Evolutionary conservation across 73 alveolate genomes (phyloP).

Genomic region (Paramecium biaurelia): DNA sequence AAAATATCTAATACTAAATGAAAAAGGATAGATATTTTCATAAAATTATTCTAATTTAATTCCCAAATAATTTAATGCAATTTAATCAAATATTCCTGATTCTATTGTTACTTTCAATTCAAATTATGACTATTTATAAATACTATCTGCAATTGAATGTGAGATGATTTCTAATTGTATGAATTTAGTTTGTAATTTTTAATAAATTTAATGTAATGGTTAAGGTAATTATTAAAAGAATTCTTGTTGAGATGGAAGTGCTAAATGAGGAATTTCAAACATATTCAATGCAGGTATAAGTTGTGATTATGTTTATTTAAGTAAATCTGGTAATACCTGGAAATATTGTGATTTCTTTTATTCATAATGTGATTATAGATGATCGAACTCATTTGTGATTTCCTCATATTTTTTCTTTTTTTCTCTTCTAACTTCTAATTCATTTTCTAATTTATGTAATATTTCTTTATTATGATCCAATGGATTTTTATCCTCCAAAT

Average conservation of each 20-base stretch:
- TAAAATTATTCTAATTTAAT: background rate
- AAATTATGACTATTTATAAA: background rate
- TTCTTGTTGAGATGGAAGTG: background rate
- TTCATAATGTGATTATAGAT: background rate
- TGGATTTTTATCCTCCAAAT: slow-evolving; percentile 19
- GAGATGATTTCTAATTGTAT: background rate
- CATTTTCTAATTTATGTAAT: background rate
- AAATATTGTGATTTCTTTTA: slow-evolving; percentile 1
- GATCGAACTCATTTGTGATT: background rate
- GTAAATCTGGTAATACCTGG: background rate
- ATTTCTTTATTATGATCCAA: background rate
- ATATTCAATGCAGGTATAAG: background rate
- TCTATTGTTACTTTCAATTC: slow-evolving; percentile 21
- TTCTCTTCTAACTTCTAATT: slow-evolving; percentile 23
- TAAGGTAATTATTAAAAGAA: background rate
- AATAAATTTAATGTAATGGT: slow-evolving; percentile 13
- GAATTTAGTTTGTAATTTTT: slow-evolving; percentile 28
- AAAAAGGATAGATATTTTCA: background rate
- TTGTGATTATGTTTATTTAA: background rate
- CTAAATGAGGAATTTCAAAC: slow-evolving; percentile 26
- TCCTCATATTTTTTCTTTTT: slow-evolving; percentile 17
- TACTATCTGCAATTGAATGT: background rate
- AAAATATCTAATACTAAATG: slow-evolving; percentile 13
- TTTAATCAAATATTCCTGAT: background rate
- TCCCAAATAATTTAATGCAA: background rate